phyloP scores from a whole-genome alignment of 441 rosid species.

The Erysimum cheiri region DNA sequence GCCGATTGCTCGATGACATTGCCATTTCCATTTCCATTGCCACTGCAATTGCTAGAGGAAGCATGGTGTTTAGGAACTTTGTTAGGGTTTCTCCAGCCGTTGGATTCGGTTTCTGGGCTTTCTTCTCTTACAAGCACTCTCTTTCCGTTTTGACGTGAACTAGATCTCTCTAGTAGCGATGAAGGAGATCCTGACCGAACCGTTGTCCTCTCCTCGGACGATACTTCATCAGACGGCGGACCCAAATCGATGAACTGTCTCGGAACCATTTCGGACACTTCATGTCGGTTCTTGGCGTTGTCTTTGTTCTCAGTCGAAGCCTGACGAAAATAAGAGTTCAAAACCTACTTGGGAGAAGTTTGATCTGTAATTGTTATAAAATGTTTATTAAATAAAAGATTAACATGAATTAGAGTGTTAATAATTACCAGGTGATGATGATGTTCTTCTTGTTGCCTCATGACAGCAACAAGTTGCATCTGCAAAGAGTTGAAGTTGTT shows the following conservation, averaged over 20 bases:
- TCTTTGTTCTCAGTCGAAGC: constrained; percentile 56
- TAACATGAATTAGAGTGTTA: constrained; percentile 33
- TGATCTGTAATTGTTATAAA: background rate
- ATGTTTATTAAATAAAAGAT: background rate
- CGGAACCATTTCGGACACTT: constrained; percentile 55
- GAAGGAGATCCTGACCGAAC: constrained; percentile 44
- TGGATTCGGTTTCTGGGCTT: constrained; percentile 66
- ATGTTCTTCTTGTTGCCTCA: constrained; percentile 67
- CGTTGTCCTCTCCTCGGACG: constrained; percentile 63
- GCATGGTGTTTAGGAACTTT: constrained; percentile 54
- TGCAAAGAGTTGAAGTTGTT: constrained; percentile 71
- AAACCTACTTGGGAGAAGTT: background rate
- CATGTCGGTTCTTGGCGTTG: constrained; percentile 22
- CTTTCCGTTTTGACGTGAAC: constrained; percentile 49
- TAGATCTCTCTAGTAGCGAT: constrained; percentile 46
- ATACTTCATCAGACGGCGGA: constrained; percentile 57
- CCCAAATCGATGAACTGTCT: constrained; percentile 74
- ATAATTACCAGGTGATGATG: constrained; percentile 39
- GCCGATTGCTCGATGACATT: constrained; percentile 60
- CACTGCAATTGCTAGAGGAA: constrained; percentile 5
- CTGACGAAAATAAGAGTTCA: constrained; percentile 49
- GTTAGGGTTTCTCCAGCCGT: constrained; percentile 60
- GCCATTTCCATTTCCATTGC: constrained; percentile 22
- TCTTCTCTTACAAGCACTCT: constrained; percentile 62
- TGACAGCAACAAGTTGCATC: constrained; percentile 63